Base-by-base conservation (phyloP, 148 eudicot species). In the Diospyros kaki region DNA sequence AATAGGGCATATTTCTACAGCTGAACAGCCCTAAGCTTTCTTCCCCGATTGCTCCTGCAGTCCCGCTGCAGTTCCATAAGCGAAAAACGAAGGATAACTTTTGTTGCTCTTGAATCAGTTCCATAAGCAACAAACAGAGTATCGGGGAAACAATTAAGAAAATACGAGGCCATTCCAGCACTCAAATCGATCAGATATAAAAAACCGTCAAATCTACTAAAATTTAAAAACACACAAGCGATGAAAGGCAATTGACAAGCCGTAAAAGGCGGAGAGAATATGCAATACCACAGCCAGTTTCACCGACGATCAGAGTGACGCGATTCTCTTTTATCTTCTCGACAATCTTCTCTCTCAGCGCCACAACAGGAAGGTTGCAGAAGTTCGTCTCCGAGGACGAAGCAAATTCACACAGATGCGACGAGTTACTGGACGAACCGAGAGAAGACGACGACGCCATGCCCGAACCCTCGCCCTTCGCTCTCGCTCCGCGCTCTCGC, bases 221-320 rank as follows among this genome's bases (percentile, higher is more conserved):
- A 28, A 28, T 28, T 28, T 28, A 28, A 28, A 28, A 28, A 28
- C 28, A 28, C 28, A 28, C 28, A 28, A 28, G 0, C 28, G 28
- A 28, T 28, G 28, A 28, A 28, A 28, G 28, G 28, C 28, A 0
- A 28, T 28, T 28, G 58, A 1, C 9, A 15, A 52, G 38, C 8
- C 43, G 10, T 11, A 10, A 45, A 13, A 3, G 9, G 41, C 18
- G 64, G 52, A 58, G 3, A 11, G 15, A 64, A 5, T n/a, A 58
- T 2, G 43, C 10, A n/a, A 44, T 84, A 94, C 98, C 98, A 74
- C 98, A 94, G 50, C 98, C 98, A 13, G 98, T 84, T 83, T 94
- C 98, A 43, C 98, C 98, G 53, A 94, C 89, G 78, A 94, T 92
- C 45, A 94, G 81, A 71, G 98, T 94, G 72, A 94, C 97, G 58